Evolutionary conservation across 2,329 filamentous ascomycete species (phyloP).

Genomic region (Neofusicoccum laricinum): DNA sequence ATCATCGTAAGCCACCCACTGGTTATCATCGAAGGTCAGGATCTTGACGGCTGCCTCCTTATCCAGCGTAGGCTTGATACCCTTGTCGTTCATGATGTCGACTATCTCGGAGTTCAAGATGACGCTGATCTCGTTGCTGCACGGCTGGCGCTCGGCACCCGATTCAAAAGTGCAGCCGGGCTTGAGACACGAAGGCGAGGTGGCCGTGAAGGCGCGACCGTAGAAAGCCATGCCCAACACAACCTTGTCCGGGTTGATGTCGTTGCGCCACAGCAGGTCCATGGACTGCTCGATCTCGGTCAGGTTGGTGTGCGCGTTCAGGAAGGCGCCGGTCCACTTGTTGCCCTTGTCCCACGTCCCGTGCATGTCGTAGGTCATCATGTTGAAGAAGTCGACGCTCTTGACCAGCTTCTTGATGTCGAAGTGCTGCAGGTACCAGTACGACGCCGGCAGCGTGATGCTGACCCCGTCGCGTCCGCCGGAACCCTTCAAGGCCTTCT

Average conservation of each 20-base stretch:
- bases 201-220: slow-evolving; percentile 33
- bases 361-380: slow-evolving; percentile 46
- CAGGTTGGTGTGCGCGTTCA: slow-evolving; percentile 45
- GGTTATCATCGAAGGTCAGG: slow-evolving; percentile 30
- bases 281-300: slow-evolving; percentile 45
- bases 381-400: slow-evolving; percentile 42
- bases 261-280: slow-evolving; percentile 47
- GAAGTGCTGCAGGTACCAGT: slow-evolving; percentile 27
- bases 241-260: slow-evolving; percentile 42
- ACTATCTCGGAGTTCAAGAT: slow-evolving; percentile 38
- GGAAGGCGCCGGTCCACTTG: slow-evolving; percentile 29
- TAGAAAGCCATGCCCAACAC: slow-evolving; percentile 44
- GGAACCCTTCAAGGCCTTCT: too few species aligned
- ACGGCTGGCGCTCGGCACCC: slow-evolving; percentile 25
- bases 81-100: slow-evolving; percentile 24
- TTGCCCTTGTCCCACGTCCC: slow-evolving; percentile 39
- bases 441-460: slow-evolving; percentile 27
- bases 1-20: slow-evolving; percentile 45
- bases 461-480: slow-evolving; percentile 20
- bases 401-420: slow-evolving; percentile 25
- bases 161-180: slow-evolving; percentile 24
- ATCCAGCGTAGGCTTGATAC: slow-evolving; percentile 24
- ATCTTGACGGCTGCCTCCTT: slow-evolving; percentile 33
- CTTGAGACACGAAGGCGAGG: slow-evolving; percentile 22
- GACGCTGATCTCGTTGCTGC: slow-evolving; percentile 29